These are phyloP conservation scores for Aspergillus glaucus DNA, from an alignment of 2,329 filamentous ascomycete genomes.

Conservation along the genomic window DNA sequence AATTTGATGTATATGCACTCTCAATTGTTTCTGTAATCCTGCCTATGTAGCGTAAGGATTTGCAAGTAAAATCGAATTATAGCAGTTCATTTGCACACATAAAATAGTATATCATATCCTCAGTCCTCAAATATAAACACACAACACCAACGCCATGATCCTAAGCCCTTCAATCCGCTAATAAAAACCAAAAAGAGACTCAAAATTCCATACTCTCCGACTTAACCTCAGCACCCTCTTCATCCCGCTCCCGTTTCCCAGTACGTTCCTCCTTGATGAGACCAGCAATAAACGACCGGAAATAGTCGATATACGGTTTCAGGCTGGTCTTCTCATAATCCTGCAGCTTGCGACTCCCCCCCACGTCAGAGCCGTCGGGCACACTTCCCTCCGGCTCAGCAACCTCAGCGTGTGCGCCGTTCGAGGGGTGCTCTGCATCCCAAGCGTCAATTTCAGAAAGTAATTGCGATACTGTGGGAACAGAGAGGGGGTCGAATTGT, in stretches of 20 bases:
- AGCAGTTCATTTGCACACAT: no score
- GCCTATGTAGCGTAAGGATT: no score
- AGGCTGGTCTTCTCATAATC: slow-evolving; percentile 98
- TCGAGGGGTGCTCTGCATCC: slow-evolving; percentile 39
- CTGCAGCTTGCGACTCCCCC: slow-evolving; percentile 47
- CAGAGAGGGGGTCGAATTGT: slow-evolving; percentile 75
- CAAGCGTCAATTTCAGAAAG: slow-evolving; percentile 82
- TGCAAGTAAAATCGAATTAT: no score
- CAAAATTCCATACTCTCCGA: slow-evolving; percentile 61
- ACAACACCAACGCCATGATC: not conserved
- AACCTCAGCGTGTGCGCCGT: slow-evolving; percentile 34
- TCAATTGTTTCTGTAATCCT: not conserved
- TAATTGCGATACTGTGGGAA: slow-evolving; percentile 83
- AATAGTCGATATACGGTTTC: slow-evolving; percentile 86
- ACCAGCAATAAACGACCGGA: slow-evolving; percentile 70
- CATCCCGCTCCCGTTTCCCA: slow-evolving; percentile 46
- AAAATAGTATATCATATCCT: no score
- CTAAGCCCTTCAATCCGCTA: not conserved
- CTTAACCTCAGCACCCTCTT: slow-evolving; percentile 37
- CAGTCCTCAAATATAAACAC: not conserved
- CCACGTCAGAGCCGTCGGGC: slow-evolving; percentile 25
- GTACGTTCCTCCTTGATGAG: slow-evolving; percentile 68
- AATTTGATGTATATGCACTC: slow-evolving; percentile 6
- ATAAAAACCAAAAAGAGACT: slow-evolving; percentile 11
- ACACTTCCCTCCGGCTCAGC: slow-evolving; percentile 34